These are phyloP conservation scores for Cornus controversa DNA, from an alignment of 148 eudicot species.

Conservation along the genomic window DNA sequence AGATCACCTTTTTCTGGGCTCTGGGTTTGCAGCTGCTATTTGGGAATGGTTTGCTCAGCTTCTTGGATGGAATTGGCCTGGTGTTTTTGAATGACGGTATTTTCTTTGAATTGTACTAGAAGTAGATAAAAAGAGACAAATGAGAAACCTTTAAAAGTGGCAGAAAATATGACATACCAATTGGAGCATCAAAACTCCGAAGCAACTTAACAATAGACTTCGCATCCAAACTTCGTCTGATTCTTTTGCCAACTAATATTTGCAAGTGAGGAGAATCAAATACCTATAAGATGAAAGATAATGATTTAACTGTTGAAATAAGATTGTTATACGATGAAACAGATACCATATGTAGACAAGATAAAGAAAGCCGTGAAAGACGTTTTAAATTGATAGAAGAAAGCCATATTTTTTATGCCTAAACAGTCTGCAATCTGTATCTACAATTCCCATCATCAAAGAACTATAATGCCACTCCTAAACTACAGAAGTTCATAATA, in stretches of 20 bases:
- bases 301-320: neutral
- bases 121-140: too few relatives aligned
- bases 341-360: neutral
- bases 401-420: neutral
- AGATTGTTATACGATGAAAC: neutral
- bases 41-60: too few relatives aligned
- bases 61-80: too few relatives aligned
- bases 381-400: neutral
- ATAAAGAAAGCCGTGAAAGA: neutral
- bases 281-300: too few relatives aligned
- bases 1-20: too few relatives aligned
- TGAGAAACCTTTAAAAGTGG: too few relatives aligned
- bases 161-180: slow-evolving; percentile 53
- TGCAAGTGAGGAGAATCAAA: too few relatives aligned
- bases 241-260: slow-evolving; percentile 57
- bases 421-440: neutral
- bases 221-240: slow-evolving; percentile 73
- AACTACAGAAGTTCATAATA: neutral
- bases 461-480: neutral
- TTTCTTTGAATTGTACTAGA: too few relatives aligned
- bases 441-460: neutral
- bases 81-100: too few relatives aligned
- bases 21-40: too few relatives aligned
- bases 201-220: slow-evolving; percentile 77
- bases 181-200: slow-evolving; percentile 71